Evolutionary conservation across 2,329 filamentous ascomycete species (phyloP), one percentile per base, ranked within the genome.

Genomic region (Talaromyces sp.): DNA sequence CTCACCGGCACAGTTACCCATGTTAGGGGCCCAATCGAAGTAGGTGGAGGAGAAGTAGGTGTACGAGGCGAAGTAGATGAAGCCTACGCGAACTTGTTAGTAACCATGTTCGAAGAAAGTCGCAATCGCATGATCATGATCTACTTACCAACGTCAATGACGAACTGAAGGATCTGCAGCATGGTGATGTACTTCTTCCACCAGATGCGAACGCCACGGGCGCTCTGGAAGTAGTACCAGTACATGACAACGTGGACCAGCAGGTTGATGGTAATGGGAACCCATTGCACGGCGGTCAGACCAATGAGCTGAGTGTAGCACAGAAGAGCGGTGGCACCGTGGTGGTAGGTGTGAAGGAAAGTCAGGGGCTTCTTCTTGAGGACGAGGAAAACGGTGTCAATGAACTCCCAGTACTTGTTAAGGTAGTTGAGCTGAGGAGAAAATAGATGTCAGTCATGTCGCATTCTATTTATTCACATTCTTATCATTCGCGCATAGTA

Each of bases 221-320:
- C 92, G 70, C 90, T 93, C 83, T 97, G 93, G 87, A 97, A 97
- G 85, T 97, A 97, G 86, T 97, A 97, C 92, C 92, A 97, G 87
- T 97, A 97, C 93, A 97, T 97, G 72, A 97, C 89, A 54, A 97
- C 93, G 79, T 97, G 93, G 50, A 97, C 93, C 60, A 85, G 86
- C 70, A 97, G 79, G 83, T 97, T 97, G 66, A 97, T 85, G 49
- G 86, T 88, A 73, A 97, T 97, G 58, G 88, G 87, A 51, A 96
- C 90, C 93, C 93, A 97, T 56, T 92, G 96, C 52, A 97, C 93
- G 39, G 93, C 84, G 41, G 93, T 97, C 70, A 90, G 85, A 64
- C 93, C 93, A 69, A 96, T 88, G 62, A 97, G 86, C 80, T 97
- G 93, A 51, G 91, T 96, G 82, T 96, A 97, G 88, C 93, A 97